These are phyloP conservation scores for Hylodesmum podocarpum DNA, from an alignment of 306 rosid genomes.

Conservation along the genomic window DNA sequence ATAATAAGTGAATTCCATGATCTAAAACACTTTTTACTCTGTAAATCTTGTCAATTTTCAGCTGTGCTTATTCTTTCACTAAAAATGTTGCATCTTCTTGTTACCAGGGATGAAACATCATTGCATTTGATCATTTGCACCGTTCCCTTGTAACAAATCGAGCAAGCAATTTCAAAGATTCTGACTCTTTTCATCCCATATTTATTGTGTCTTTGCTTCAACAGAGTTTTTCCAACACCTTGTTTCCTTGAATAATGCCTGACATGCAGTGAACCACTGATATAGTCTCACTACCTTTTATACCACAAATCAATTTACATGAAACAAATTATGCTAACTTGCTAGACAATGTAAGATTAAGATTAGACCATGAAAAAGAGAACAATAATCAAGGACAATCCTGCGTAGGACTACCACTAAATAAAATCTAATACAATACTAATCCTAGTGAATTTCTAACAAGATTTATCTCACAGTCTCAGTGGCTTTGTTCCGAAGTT, in stretches of 20 bases:
- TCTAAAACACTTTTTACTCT: too few relatives aligned
- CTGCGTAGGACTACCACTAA: constrained; percentile 36
- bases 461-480: constrained; percentile 11
- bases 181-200: neutral
- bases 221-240: neutral
- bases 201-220: neutral
- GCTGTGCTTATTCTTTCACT: too few relatives aligned
- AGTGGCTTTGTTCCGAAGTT: constrained; percentile 9
- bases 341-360: constrained; percentile 13
- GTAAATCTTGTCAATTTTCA: too few relatives aligned
- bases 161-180: neutral
- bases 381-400: constrained; percentile 36
- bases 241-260: neutral
- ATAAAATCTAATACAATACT: constrained; percentile 32
- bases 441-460: constrained; percentile 33
- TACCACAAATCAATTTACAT: constrained; percentile 33
- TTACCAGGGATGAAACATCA: neutral
- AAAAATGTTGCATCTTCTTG: neutral
- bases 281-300: constrained; percentile 22
- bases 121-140: neutral
- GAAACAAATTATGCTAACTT: constrained; percentile 29
- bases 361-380: neutral
- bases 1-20: too few relatives aligned
- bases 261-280: neutral
- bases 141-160: neutral